Base-by-base conservation (phyloP, 1,284 basidiomycete species). In the Meira nashicola region DNA sequence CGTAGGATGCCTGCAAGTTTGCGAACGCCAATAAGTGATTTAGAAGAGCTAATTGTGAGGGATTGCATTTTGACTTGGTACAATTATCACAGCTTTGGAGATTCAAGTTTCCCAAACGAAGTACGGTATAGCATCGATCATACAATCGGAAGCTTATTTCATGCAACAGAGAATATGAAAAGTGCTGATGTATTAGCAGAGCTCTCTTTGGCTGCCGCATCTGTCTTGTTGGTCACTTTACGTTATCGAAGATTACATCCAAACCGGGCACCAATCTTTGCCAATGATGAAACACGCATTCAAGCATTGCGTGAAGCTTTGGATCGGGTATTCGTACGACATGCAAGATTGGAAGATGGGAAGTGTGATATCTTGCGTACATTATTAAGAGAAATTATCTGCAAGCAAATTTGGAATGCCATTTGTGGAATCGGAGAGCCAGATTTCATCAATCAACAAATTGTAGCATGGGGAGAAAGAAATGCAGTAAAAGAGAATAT, bases 1-100 rank as follows among this genome's bases (percentile, higher is more conserved):
- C 19, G 8, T 47, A 1, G 21, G 53, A 21, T 56, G 55, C 25
- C 43, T 12, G 40, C 43, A 11, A 17, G 37, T 2, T 25, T 56
- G 25, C 55, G 55, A 43, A 33, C 60, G n/a, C 65, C 65, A 48
- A 58, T 66, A 10, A 63, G 62, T 33, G 56, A 58, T 52, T 62
- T 71, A 49, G 60, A 67, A 28, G 59, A 60, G 19, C 61, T 70
- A 28, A 58, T 67, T 7, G 61, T 74, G 8, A 60, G 71, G 28
- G 71, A 74, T 60, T 74, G 70, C 60, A 63, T 74, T 37, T 60
- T 62, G 28, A 57, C 59, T 58, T 74, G 71, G 71, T 74, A 74
- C 51, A 65, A 70, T 50, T 64, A 58, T 28, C 60, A 69, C 39
- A 63, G 68, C 15, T 71, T 74, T 56, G 66, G 64, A 5, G 64